These are phyloP conservation scores for Neurospora sp. DNA, from an alignment of 495 filamentous ascomycete species.

Conservation along the genomic window DNA sequence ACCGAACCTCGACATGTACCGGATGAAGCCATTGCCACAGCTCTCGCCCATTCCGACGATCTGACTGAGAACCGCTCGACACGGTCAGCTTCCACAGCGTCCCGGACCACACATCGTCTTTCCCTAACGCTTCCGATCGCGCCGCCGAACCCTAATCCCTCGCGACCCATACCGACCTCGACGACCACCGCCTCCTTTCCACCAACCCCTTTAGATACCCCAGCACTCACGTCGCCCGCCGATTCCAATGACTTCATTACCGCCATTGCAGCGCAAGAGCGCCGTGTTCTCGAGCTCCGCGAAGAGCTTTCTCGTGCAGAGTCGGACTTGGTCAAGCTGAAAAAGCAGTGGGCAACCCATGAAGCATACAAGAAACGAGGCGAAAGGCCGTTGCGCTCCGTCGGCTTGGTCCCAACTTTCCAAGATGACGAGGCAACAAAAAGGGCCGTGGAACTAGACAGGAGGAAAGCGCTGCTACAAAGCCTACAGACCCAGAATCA, in stretches of 20 bases:
- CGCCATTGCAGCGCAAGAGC: slow-evolving; percentile 83
- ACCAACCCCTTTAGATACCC: slow-evolving; percentile 35
- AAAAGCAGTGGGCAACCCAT: slow-evolving; percentile 69
- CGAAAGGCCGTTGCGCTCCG: slow-evolving; percentile 43
- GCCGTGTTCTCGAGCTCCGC: slow-evolving; percentile 81
- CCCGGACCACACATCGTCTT: slow-evolving; percentile 60
- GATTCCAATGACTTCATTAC: slow-evolving; percentile 74
- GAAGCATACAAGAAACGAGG: slow-evolving; percentile 70
- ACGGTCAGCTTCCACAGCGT: slow-evolving; percentile 43
- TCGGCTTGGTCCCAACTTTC: slow-evolving; percentile 16
- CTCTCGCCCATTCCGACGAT: slow-evolving; percentile 14
- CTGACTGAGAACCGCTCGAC: slow-evolving; percentile 36
- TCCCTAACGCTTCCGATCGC: slow-evolving; percentile 72
- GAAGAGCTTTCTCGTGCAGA: slow-evolving; percentile 83
- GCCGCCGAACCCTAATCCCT: slow-evolving; percentile 28
- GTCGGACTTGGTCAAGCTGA: slow-evolving; percentile 60
- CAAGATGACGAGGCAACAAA: slow-evolving; percentile 30
- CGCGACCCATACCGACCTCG: slow-evolving; percentile 34
- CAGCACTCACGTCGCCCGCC: slow-evolving; percentile 38
- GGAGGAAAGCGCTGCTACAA: slow-evolving; percentile 50
- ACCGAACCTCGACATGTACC: slow-evolving; percentile 11
- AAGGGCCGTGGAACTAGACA: slow-evolving; percentile 43
- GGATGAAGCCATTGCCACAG: slow-evolving; percentile 14
- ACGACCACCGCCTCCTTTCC: slow-evolving; percentile 31
- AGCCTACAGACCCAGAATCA: slow-evolving; percentile 44